A percentile compares a stretch with the other conserved stretches of the same genome.
These are phyloP conservation scores for Spongospora subterranea DNA, from an alignment of 208 protist genomes.

Conservation along the genomic window DNA sequence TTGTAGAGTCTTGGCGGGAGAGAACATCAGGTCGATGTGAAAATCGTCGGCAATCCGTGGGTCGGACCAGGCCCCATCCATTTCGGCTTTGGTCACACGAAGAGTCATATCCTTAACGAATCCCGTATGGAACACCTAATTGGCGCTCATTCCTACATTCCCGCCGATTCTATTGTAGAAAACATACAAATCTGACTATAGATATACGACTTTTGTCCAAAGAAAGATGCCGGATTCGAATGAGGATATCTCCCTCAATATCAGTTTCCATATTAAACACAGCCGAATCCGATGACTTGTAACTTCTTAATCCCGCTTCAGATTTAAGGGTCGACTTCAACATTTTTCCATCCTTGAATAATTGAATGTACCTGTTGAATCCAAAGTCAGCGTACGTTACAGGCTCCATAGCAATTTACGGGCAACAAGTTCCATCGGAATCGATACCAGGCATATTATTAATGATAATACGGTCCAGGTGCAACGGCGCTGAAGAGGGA, in stretches of 20 bases:
- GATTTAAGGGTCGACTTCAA: background rate
- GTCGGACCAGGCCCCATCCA: conserved; percentile 16
- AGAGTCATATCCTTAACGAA: background rate
- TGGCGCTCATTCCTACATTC: background rate
- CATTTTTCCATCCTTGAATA: conserved; percentile 42
- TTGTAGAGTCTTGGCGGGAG: background rate
- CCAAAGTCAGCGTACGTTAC: background rate
- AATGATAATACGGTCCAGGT: conserved; percentile 33
- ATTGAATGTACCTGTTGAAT: background rate
- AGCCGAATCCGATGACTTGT: background rate
- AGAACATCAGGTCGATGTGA: conserved; percentile 38
- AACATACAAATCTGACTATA: background rate
- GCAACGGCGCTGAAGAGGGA: background rate
- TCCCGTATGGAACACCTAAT: conserved; percentile 10
- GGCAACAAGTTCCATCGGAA: background rate
- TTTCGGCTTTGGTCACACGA: background rate
- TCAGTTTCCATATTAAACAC: background rate
- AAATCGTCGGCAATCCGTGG: background rate
- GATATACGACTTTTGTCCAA: background rate
- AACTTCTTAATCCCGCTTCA: background rate
- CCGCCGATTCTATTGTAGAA: background rate
- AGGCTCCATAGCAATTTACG: background rate
- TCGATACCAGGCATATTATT: background rate
- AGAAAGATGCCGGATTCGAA: background rate
- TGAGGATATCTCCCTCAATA: conserved; percentile 40